phyloP scores from a whole-genome alignment of 768 basidiomycete species.

The Grammothele lineata region DNA sequence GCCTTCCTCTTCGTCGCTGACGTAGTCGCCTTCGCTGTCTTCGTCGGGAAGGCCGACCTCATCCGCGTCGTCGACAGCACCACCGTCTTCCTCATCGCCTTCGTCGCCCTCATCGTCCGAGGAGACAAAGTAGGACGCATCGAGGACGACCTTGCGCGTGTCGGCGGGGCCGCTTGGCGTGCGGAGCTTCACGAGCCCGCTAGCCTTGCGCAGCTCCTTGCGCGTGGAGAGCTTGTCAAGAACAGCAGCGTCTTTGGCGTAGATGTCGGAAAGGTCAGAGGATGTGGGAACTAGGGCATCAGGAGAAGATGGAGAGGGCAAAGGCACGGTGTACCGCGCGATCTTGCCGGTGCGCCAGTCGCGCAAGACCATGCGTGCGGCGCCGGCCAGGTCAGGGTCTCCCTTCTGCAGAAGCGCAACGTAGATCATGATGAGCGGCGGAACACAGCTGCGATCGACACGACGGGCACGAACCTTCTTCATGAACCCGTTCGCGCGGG shows the following conservation, averaged over 20 bases:
- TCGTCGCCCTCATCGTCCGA: slow-evolving; percentile 37
- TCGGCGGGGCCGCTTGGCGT: slow-evolving; percentile 36
- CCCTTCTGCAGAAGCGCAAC: slow-evolving; percentile 48
- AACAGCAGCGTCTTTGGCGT: slow-evolving; percentile 45
- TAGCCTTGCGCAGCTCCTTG: slow-evolving; percentile 62
- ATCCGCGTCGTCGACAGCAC: slow-evolving; percentile 27
- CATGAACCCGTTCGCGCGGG: slow-evolving; percentile 68
- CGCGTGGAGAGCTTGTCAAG: slow-evolving; percentile 45
- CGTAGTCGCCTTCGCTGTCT: slow-evolving; percentile 36
- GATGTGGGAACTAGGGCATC: neutral
- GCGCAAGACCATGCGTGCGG: slow-evolving; percentile 74
- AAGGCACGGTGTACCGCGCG: slow-evolving; percentile 65
- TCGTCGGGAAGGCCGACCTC: slow-evolving; percentile 35
- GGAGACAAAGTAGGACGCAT: slow-evolving; percentile 35
- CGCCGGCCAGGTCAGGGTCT: slow-evolving; percentile 63
- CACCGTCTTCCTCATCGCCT: slow-evolving; percentile 30
- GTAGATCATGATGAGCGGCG: neutral
- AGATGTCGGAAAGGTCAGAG: slow-evolving; percentile 28
- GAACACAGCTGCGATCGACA: neutral
- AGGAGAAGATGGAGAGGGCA: slow-evolving; percentile 15
- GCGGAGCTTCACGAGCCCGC: slow-evolving; percentile 46
- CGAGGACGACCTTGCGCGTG: slow-evolving; percentile 37
- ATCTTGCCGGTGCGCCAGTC: slow-evolving; percentile 82
- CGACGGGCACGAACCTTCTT: slow-evolving; percentile 68
- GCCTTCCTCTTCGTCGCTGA: slow-evolving; percentile 28